Evolutionary conservation across 768 basidiomycete genomes (phyloP).

Genomic region (Calocera cornea): DNA sequence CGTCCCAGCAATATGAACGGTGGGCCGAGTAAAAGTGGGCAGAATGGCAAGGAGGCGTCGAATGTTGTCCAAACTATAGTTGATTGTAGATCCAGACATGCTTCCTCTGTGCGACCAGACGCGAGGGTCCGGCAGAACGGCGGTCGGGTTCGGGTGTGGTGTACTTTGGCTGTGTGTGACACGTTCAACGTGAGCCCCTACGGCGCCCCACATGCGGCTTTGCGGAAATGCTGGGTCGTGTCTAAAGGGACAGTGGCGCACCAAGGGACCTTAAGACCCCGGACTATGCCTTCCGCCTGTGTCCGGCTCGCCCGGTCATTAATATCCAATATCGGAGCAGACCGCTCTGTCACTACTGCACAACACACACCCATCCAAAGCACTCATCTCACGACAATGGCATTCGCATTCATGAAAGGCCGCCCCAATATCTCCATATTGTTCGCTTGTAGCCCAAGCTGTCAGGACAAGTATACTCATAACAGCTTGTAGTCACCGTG

Average conservation of each 20-base stretch:
- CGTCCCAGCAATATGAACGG: conserved; percentile 84
- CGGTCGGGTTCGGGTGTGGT: too few species aligned
- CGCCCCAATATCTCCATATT: background rate
- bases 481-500: conserved; percentile 38
- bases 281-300: background rate
- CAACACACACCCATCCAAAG: background rate
- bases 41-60: conserved; percentile 38
- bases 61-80: conserved; percentile 38
- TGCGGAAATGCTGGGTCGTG: background rate
- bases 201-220: background rate
- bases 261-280: background rate
- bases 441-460: background rate
- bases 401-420: background rate
- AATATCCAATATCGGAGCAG: background rate
- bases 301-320: background rate
- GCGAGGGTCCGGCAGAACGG: too few species aligned
- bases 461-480: background rate
- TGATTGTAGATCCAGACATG: background rate
- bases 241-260: too few species aligned
- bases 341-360: background rate
- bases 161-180: too few species aligned
- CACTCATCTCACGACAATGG: background rate
- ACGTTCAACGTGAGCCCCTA: too few species aligned
- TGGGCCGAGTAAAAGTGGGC: conserved; percentile 57
- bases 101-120: background rate